A percentile compares a stretch with the other conserved stretches of the same genome.
Conservation (phyloP, 164 flowering plant species). For the Vitis labrusca region DNA sequence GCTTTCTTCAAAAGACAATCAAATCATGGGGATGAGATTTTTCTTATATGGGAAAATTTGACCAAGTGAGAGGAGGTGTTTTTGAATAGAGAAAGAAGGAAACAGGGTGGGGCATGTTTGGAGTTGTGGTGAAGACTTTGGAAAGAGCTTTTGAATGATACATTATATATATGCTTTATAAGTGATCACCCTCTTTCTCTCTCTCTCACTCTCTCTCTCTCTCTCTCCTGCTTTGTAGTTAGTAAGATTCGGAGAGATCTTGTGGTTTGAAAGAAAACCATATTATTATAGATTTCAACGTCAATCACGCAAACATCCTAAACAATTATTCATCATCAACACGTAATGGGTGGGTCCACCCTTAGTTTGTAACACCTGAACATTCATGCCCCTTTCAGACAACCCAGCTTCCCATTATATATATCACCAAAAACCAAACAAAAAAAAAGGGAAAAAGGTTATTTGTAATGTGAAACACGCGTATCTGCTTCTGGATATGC, state of each 20-base stretch:
- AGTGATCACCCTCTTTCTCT: conserved; percentile 13
- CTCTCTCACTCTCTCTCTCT: conserved; percentile 11
- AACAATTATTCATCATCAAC: conserved; percentile 37
- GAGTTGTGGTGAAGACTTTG: conserved; percentile 70
- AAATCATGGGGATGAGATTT: conserved; percentile 5
- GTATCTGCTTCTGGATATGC: conserved; percentile 31
- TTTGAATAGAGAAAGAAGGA: conserved; percentile 24
- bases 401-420: conserved; percentile 9
- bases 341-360: conserved; percentile 44
- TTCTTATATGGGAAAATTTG: conserved; percentile 23
- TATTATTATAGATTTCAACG: conserved; percentile 35
- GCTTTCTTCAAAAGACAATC: conserved; percentile 18
- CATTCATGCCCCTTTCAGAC: conserved; percentile 10
- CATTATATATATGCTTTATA: conserved; percentile 14
- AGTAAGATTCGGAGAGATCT: conserved; percentile 77
- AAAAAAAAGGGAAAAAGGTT: not conserved
- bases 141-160: conserved; percentile 26
- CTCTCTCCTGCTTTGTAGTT: conserved; percentile 28
- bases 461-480: conserved; percentile 21
- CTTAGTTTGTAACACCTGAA: conserved; percentile 32
- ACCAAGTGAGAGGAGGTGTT: conserved; percentile 9
- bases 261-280: conserved; percentile 11
- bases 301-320: conserved; percentile 77
- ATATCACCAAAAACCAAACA: conserved; percentile 12
- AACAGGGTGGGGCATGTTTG: conserved; percentile 57